Percentiles rank a stretch among this genome's conserved stretches.
These are phyloP conservation scores for Diaporthe destruens DNA, from an alignment of 2,329 filamentous ascomycete species.

Conservation along the genomic window DNA sequence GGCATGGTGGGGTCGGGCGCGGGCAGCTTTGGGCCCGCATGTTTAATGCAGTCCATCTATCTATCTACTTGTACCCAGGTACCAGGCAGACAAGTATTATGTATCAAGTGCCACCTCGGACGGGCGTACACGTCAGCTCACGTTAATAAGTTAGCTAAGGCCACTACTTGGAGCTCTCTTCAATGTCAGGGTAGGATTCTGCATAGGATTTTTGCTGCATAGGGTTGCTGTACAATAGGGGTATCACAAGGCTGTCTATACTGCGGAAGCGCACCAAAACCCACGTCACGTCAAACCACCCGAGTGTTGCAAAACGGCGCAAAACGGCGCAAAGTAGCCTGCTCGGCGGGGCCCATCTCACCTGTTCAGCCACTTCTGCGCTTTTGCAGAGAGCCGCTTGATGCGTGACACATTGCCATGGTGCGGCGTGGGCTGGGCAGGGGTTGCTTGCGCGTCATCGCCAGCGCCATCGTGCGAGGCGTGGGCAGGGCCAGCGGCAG, in stretches of 20 bases:
- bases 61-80: neutral
- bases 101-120: neutral
- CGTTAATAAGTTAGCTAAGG: too few relatives aligned
- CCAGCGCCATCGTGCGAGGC: neutral
- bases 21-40: neutral
- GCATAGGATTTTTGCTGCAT: neutral
- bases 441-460: neutral
- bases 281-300: neutral
- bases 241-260: neutral
- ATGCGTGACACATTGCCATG: conserved; percentile 27
- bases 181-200: neutral
- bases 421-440: neutral
- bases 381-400: conserved; percentile 34
- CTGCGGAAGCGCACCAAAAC: conserved; percentile 11
- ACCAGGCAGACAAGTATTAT: neutral
- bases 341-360: neutral
- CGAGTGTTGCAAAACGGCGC: neutral
- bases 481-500: neutral
- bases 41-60: too few relatives aligned
- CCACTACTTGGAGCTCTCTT: neutral
- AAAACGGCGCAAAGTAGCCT: too few relatives aligned
- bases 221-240: neutral
- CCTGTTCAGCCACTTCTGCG: conserved; percentile 38
- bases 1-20: conserved; percentile 2
- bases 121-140: neutral